Percentiles rank a stretch among this genome's conserved stretches.
Conservation (phyloP, 164 flowering plant genomes). For the Brasenia schreberi region DNA sequence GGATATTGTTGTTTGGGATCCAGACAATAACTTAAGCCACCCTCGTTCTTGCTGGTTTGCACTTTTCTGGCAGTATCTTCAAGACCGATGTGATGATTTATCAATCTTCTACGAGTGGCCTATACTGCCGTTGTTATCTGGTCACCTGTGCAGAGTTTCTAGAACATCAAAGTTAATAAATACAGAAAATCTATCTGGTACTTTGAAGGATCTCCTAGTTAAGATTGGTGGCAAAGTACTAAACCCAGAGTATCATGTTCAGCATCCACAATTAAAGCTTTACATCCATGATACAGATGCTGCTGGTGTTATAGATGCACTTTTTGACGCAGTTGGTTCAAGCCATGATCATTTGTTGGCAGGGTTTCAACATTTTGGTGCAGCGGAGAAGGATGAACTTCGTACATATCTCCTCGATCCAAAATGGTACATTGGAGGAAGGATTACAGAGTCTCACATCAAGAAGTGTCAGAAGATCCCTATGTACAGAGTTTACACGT, state of each 20-base stretch:
- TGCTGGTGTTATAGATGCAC: constrained; percentile 58
- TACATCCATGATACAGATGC: constrained; percentile 52
- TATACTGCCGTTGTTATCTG: constrained; percentile 72
- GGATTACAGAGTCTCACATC: constrained; percentile 31
- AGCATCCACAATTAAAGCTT: constrained; percentile 49
- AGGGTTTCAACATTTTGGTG: constrained; percentile 22
- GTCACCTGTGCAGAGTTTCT: constrained; percentile 62
- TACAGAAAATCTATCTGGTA: constrained; percentile 37
- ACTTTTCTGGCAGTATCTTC: constrained; percentile 74
- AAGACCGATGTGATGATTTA: constrained; percentile 34
- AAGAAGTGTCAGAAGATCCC: constrained; percentile 54
- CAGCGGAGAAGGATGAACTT: constrained; percentile 60
- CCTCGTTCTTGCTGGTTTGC: constrained; percentile 68
- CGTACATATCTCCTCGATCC: constrained; percentile 75
- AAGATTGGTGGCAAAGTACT: constrained; percentile 82
- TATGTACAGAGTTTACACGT: constrained; percentile 44
- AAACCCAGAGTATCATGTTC: constrained; percentile 35
- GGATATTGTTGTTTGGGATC: constrained; percentile 55
- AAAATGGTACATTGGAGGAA: constrained; percentile 63
- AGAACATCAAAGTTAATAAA: constrained; percentile 46
- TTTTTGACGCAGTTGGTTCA: constrained; percentile 44
- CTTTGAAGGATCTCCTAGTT: constrained; percentile 35
- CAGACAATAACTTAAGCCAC: constrained; percentile 30
- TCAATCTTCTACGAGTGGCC: constrained; percentile 88
- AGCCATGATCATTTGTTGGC: constrained; percentile 17